These are phyloP conservation scores for Neonectria faginata DNA, from an alignment of 2,329 filamentous ascomycete genomes.

Conservation along the genomic window DNA sequence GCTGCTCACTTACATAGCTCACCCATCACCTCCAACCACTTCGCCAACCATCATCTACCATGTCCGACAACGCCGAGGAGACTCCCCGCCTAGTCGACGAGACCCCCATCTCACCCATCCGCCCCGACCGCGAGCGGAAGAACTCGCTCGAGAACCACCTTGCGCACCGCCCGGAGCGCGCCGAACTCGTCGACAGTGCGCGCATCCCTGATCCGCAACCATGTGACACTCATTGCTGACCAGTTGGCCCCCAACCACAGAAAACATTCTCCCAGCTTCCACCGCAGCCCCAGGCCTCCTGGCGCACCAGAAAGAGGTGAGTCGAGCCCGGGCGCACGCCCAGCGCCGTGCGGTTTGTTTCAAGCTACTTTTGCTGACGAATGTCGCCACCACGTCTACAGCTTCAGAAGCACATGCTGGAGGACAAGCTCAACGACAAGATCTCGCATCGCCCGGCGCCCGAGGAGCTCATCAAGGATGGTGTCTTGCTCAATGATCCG, in stretches of 20 bases:
- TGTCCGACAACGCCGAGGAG: constrained; percentile 47
- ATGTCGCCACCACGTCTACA: constrained; percentile 40
- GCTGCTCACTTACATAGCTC: constrained; percentile 16
- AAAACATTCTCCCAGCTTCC: constrained; percentile 87
- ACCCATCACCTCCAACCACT: constrained; percentile 1
- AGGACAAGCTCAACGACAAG: constrained; percentile 88
- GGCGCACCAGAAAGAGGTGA: constrained; percentile 80
- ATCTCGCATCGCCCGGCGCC: constrained; percentile 81
- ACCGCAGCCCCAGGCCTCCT: constrained; percentile 82
- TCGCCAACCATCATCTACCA: constrained; percentile 32
- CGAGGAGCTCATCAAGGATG: constrained; percentile 81
- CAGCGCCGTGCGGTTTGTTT: constrained; percentile 2
- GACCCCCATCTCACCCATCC: constrained; percentile 64
- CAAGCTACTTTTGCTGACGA: constrained; percentile 29
- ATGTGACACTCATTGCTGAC: constrained; percentile 37
- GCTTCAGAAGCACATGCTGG: constrained; percentile 88
- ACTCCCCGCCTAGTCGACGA: constrained; percentile 57
- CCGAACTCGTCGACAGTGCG: constrained; percentile 83
- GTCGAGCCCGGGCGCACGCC: constrained; percentile 30
- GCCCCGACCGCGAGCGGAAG: constrained; percentile 66
- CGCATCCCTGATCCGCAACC: constrained; percentile 49
- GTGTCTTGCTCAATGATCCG: constrained; percentile 79
- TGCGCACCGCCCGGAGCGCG: constrained; percentile 78
- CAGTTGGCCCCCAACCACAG: constrained; percentile 55
- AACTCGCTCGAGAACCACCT: constrained; percentile 81